Evolutionary conservation across 768 basidiomycete genomes (phyloP).

Genomic region (Mycena chlorophos): DNA sequence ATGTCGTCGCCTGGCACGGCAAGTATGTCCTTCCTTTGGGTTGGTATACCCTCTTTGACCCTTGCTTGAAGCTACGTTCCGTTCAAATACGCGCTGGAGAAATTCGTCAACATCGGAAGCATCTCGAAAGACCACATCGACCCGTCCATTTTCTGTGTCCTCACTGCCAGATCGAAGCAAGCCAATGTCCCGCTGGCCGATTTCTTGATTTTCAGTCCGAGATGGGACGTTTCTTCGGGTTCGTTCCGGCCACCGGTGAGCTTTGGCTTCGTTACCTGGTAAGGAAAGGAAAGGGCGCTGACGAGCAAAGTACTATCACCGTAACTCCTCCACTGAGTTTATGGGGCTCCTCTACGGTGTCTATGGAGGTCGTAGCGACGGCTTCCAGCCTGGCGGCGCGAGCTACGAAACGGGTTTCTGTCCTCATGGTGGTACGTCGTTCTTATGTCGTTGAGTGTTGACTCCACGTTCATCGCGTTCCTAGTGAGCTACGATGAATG

Average conservation of each 20-base stretch:
- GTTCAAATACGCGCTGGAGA: slow-evolving; percentile 66
- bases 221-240: slow-evolving; percentile 61
- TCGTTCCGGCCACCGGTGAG: slow-evolving; percentile 64
- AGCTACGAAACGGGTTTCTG: slow-evolving; percentile 67
- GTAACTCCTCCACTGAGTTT: slow-evolving; percentile 62
- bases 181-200: slow-evolving; percentile 59
- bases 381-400: slow-evolving; percentile 59
- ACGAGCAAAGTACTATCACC: slow-evolving; percentile 55
- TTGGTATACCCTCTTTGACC: background rate
- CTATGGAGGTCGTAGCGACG: slow-evolving; percentile 64
- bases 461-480: background rate
- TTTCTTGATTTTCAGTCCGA: slow-evolving; percentile 62
- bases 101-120: slow-evolving; percentile 62
- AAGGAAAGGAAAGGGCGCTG: background rate
- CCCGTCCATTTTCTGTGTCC: slow-evolving; percentile 67
- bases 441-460: background rate
- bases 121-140: slow-evolving; percentile 71
- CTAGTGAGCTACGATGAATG: slow-evolving; percentile 62
- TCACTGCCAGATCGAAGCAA: slow-evolving; percentile 64
- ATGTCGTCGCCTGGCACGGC: slow-evolving; percentile 72
- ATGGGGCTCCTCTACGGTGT: slow-evolving; percentile 65
- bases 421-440: slow-evolving; percentile 56
- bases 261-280: slow-evolving; percentile 8
- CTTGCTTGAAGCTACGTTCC: slow-evolving; percentile 53
- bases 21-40: slow-evolving; percentile 42